Base-by-base conservation (phyloP, 2,329 filamentous ascomycete genomes). In the Cladophialophora bantiana region DNA sequence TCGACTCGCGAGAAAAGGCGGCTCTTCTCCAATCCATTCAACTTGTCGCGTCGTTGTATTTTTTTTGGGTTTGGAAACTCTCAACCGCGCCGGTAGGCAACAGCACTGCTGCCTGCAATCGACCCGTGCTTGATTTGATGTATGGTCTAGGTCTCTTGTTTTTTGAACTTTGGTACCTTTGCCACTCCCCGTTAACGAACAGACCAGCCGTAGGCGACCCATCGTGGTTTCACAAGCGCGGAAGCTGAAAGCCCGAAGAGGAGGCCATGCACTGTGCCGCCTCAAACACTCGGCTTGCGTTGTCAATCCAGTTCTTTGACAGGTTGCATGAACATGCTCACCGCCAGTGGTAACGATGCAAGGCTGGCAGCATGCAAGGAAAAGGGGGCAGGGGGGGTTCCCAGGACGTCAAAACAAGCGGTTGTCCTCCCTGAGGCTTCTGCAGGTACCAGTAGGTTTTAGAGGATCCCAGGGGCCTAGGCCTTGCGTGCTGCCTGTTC, bases 51-150 rank as follows among this genome's bases (percentile, higher is more conserved):
- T 26, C 26, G 20, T 34, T 26, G 26, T 26, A 26, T 60, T 60
- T 10, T 40, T 42, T 13, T 18, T n/a, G n/a, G 40, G 40, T 4
- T 42, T 1, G 15, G 15, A n/a, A 12, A 9, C 53, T 34, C 12
- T 13, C 31, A 15, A 31, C 10, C 36, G 32, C 12, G 34, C 53
- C 32, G n/a, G 53, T 45, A 54, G 59, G 34, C 40, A 55, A 52
- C 63, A 56, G 56, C 40, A 7, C 35, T 31, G 62, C 38, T 61
- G 62, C 48, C 66, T 68, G 66, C 63, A 58, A 60, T 62, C 66
- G 60, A 66, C 66, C 66, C 15, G 55, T 68, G 66, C 66, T 68
- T 68, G 66, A 65, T 65, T 64, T 57, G 66, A 68, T 63, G 62
- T 68, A 52, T 53, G 40, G 20, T 31, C 45, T 35, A 26, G 55